These are phyloP conservation scores for Jimgerdemannia lactiflua DNA, from an alignment of 192 early-diverging fungal genomes.

Conservation along the genomic window DNA sequence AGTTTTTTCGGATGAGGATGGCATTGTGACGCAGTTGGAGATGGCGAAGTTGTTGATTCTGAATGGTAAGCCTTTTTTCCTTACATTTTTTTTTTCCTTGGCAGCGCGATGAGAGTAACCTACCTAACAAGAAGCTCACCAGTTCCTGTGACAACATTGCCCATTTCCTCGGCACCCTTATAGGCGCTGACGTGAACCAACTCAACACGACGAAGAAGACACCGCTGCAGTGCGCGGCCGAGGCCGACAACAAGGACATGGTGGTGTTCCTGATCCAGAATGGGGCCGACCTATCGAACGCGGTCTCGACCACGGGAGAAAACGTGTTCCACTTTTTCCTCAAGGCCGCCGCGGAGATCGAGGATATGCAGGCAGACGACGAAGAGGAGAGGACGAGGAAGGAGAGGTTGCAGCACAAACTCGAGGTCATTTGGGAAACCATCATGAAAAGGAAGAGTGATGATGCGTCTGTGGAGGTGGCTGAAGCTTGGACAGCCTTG, in stretches of 20 bases:
- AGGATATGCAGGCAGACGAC: not conserved
- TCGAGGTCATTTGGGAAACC: constrained; percentile 7
- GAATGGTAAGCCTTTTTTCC: not conserved
- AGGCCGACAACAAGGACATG: constrained; percentile 12
- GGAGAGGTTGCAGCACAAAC: not conserved
- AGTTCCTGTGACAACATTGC: not conserved
- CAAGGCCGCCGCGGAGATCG: not conserved
- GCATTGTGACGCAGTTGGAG: not conserved
- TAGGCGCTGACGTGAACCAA: constrained; percentile 15
- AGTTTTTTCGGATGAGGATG: not conserved
- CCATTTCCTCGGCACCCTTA: not conserved
- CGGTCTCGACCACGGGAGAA: constrained; percentile 3
- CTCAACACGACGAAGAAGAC: constrained; percentile 19
- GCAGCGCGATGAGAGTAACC: too few relatives aligned
- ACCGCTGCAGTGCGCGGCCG: constrained; percentile 21
- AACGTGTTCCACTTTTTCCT: constrained; percentile 32
- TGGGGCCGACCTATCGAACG: constrained; percentile 19
- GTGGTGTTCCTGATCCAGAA: constrained; percentile 16
- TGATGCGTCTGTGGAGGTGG: not conserved
- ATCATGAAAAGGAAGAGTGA: not conserved
- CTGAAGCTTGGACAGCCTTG: not conserved
- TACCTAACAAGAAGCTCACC: too few relatives aligned
- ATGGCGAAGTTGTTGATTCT: not conserved
- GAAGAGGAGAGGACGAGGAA: constrained; percentile 4
- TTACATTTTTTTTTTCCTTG: not conserved